Conservation (phyloP, 176 grass and related monocot species). For the Otatea glauca region DNA sequence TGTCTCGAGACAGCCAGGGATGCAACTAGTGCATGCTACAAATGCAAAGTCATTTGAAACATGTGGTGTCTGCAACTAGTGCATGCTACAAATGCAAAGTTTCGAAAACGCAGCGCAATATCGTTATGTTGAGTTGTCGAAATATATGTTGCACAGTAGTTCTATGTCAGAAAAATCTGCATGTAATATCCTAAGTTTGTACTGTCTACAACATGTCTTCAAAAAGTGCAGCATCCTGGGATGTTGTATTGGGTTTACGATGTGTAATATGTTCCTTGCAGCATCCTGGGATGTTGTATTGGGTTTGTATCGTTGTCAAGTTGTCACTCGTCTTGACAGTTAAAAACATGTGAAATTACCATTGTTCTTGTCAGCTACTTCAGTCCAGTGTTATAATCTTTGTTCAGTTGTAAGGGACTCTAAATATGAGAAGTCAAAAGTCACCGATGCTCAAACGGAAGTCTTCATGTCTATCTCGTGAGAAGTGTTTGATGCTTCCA, state of each 20-base stretch:
- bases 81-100: background rate
- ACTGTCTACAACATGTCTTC: background rate
- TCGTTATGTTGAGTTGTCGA: background rate
- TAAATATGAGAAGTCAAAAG: background rate
- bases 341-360: background rate
- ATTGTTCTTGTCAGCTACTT: background rate
- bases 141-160: background rate
- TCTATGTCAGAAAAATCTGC: background rate
- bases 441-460: background rate
- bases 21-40: no score
- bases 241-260: background rate
- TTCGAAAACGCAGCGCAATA: background rate
- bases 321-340: background rate
- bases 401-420: background rate
- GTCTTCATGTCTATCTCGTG: conserved; percentile 20
- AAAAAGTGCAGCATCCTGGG: background rate
- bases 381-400: background rate
- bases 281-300: no score
- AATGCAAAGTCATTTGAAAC: background rate
- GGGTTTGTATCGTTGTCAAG: no score
- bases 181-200: no score
- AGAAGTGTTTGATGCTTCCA: background rate
- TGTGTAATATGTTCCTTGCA: background rate
- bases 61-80: background rate
- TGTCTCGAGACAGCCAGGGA: no score